phyloP scores from a whole-genome alignment of 2,329 filamentous ascomycete species.

The Fusarium coicis region DNA sequence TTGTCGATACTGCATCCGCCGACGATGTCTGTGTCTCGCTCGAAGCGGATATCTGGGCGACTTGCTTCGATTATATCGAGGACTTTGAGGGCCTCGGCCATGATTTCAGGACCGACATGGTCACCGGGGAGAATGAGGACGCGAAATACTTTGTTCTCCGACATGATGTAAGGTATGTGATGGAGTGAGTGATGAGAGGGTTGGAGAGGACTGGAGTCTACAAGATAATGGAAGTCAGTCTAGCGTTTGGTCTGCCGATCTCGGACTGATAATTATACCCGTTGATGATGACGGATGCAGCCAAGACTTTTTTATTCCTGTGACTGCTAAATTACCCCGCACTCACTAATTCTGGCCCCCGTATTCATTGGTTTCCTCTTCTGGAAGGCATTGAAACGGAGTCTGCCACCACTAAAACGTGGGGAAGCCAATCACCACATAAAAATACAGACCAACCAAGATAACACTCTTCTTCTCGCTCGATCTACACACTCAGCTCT shows the following conservation, averaged over 20 bases:
- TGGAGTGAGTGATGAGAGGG: neutral
- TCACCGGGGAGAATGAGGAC: slow-evolving; percentile 60
- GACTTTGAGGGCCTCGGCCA: slow-evolving; percentile 58
- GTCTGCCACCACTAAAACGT: neutral
- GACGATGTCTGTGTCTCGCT: slow-evolving; percentile 42
- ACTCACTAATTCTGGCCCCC: neutral
- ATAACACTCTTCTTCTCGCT: neutral
- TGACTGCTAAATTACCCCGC: slow-evolving; percentile 11
- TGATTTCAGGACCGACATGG: slow-evolving; percentile 59
- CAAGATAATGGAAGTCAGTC: neutral
- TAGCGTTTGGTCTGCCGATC: neutral
- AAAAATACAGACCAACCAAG: neutral
- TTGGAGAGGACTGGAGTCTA: neutral
- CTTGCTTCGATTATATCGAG: slow-evolving; percentile 53
- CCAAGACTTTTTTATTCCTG: slow-evolving; percentile 14
- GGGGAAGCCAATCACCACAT: neutral
- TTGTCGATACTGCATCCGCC: slow-evolving; percentile 57
- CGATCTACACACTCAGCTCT: neutral
- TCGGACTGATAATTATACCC: neutral
- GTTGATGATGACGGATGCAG: neutral
- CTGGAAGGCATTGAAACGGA: neutral
- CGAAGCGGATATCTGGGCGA: slow-evolving; percentile 46
- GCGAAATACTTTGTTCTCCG: slow-evolving; percentile 25
- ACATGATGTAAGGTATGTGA: neutral
- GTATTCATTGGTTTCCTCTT: neutral